Evolutionary conservation across 176 grass and related monocot species (phyloP).

Genomic region (Phragmites australis): DNA sequence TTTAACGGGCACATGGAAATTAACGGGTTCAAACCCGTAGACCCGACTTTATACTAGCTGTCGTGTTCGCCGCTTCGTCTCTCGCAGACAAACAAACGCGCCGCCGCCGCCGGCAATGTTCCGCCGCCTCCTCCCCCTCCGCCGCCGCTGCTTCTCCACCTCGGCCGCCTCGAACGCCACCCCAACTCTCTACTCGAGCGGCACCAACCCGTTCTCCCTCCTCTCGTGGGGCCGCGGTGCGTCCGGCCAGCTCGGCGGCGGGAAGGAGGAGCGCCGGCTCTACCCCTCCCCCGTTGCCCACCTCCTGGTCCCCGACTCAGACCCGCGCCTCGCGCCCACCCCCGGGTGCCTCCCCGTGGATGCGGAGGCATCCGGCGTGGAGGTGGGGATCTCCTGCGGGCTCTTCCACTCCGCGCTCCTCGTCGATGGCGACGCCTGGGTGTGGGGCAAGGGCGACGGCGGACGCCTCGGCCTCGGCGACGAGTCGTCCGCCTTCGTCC

Average conservation of each 20-base stretch:
- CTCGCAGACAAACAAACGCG: conserved; percentile 30
- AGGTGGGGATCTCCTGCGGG: conserved; percentile 89
- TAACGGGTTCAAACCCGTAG: background rate
- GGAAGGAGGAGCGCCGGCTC: conserved; percentile 84
- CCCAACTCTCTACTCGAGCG: conserved; percentile 35
- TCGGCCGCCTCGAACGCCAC: conserved; percentile 8
- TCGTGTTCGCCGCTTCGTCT: background rate
- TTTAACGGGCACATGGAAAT: background rate
- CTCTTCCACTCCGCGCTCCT: conserved; percentile 81
- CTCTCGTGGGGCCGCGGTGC: conserved; percentile 89
- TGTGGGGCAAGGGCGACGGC: conserved; percentile 96
- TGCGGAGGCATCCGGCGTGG: conserved; percentile 6
- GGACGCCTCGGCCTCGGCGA: conserved; percentile 79
- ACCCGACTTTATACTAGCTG: background rate
- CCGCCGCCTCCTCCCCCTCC: conserved; percentile 34
- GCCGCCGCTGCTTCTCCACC: conserved; percentile 47
- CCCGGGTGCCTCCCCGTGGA: conserved; percentile 46
- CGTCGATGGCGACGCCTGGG: conserved; percentile 68
- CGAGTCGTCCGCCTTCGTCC: conserved; percentile 66
- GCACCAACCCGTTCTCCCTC: conserved; percentile 40
- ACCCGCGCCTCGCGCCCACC: conserved; percentile 49
- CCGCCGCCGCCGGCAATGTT: conserved; percentile 55
- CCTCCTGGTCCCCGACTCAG: conserved; percentile 52
- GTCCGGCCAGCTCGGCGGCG: conserved; percentile 87
- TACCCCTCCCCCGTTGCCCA: conserved; percentile 73